Percentiles rank a stretch among this genome's conserved stretches.
Evolutionary conservation across 257 asterid species (phyloP).

Genomic region (Paraleonurus japonicus): DNA sequence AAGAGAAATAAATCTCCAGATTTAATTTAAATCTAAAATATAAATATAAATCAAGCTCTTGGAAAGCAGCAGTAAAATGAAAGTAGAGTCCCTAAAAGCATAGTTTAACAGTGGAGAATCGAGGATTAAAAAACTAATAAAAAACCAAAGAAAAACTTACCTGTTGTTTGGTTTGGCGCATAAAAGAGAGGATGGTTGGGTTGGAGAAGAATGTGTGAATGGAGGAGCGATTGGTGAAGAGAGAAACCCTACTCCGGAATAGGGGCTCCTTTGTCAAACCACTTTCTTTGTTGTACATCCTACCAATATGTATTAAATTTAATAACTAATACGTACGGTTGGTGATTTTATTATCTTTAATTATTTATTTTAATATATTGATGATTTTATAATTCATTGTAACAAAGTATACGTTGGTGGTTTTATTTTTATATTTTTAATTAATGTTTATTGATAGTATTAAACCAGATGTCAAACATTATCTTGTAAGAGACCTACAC

Average conservation of each 20-base stretch:
- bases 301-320: not conserved
- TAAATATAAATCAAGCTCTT: slow-evolving; percentile 15
- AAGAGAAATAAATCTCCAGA: no score
- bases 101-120: slow-evolving; percentile 8
- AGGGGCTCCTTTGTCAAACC: slow-evolving; percentile 23
- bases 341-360: not conserved
- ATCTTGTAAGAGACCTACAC: no score
- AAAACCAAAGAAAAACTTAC: slow-evolving; percentile 18
- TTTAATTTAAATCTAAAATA: no score
- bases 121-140: not conserved
- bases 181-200: slow-evolving; percentile 25
- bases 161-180: slow-evolving; percentile 40
- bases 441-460: not conserved
- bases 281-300: not conserved
- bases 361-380: no score
- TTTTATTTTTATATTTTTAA: no score
- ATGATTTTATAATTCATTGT: not conserved
- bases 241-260: slow-evolving; percentile 35
- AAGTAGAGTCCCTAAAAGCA: not conserved
- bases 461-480: no score
- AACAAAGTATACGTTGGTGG: not conserved
- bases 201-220: slow-evolving; percentile 26
- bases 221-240: slow-evolving; percentile 40
- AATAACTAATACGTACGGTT: not conserved
- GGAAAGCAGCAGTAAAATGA: slow-evolving; percentile 9